Evolutionary conservation across 2,329 filamentous ascomycete species (phyloP).

Genomic region (Diaporthe aspalathi): DNA sequence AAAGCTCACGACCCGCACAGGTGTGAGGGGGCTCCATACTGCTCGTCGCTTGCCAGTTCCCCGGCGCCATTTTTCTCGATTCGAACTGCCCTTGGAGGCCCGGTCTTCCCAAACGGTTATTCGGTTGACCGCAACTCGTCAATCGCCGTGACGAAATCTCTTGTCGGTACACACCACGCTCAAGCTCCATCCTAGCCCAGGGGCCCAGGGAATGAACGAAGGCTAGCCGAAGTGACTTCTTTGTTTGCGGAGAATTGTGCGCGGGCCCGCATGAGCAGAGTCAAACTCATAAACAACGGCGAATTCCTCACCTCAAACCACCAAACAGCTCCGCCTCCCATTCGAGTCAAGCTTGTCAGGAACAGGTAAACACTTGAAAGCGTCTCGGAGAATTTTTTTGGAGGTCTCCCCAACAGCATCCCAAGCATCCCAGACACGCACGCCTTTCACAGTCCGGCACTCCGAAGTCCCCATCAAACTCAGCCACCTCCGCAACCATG

Average conservation of each 20-base stretch:
- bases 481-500: slow-evolving; percentile 25
- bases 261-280: slow-evolving; percentile 31
- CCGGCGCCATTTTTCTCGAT: slow-evolving; percentile 27
- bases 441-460: slow-evolving; percentile 1
- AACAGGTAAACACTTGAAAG: slow-evolving; percentile 25
- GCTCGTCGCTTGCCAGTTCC: slow-evolving; percentile 28
- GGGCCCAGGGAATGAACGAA: slow-evolving; percentile 34
- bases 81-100: slow-evolving; percentile 21
- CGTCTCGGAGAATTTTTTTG: background rate
- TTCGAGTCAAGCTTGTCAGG: slow-evolving; percentile 19
- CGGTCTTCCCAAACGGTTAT: background rate
- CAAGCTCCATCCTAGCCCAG: slow-evolving; percentile 30
- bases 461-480: slow-evolving; percentile 1
- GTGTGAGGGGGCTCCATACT: slow-evolving; percentile 27
- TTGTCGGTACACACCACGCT: slow-evolving; percentile 23
- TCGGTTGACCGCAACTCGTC: slow-evolving; percentile 37
- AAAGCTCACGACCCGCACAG: slow-evolving; percentile 37
- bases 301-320: slow-evolving; percentile 24
- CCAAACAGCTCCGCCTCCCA: slow-evolving; percentile 3
- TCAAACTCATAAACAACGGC: slow-evolving; percentile 34
- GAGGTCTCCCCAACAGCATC: background rate
- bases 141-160: slow-evolving; percentile 29
- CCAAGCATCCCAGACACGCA: background rate
- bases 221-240: slow-evolving; percentile 34
- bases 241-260: slow-evolving; percentile 29